Evolutionary conservation across 1,284 basidiomycete genomes (phyloP).

Genomic region (Pterula multifida): DNA sequence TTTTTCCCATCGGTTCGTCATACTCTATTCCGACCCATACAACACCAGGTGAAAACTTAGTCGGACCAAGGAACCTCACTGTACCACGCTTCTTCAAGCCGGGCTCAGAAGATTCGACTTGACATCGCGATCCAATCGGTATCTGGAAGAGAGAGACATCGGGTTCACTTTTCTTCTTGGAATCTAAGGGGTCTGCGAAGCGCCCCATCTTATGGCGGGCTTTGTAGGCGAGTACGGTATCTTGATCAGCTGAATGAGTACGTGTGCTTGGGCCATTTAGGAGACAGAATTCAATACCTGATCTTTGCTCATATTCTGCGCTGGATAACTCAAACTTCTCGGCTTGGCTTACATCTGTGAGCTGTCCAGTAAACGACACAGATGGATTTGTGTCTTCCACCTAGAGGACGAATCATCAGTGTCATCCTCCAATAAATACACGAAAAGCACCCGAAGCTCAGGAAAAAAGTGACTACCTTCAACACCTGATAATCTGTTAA

Average conservation of each 20-base stretch:
- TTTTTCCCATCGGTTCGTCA: constrained; percentile 94
- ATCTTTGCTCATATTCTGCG: constrained; percentile 70
- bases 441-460: background rate
- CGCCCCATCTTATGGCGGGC: constrained; percentile 83
- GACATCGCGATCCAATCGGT: constrained; percentile 65
- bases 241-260: constrained; percentile 27
- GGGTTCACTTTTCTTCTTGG: constrained; percentile 12
- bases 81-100: constrained; percentile 71
- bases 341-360: constrained; percentile 76
- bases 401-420: constrained; percentile 24
- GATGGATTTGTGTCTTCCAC: constrained; percentile 73
- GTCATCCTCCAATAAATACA: no score
- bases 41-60: constrained; percentile 62
- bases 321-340: constrained; percentile 88
- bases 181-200: constrained; percentile 47
- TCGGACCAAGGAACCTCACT: constrained; percentile 75
- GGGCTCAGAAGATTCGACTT: constrained; percentile 61
- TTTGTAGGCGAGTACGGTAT: constrained; percentile 87
- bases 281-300: constrained; percentile 38
- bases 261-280: background rate
- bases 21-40: constrained; percentile 92
- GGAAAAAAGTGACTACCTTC: constrained; percentile 36
- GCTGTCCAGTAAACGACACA: constrained; percentile 62
- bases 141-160: constrained; percentile 27
- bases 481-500: constrained; percentile 59